A percentile compares a stretch with the other conserved stretches of the same genome.
Evolutionary conservation across 139 green algal genomes (phyloP).

Genomic region (Tetradesmus obliquus): DNA sequence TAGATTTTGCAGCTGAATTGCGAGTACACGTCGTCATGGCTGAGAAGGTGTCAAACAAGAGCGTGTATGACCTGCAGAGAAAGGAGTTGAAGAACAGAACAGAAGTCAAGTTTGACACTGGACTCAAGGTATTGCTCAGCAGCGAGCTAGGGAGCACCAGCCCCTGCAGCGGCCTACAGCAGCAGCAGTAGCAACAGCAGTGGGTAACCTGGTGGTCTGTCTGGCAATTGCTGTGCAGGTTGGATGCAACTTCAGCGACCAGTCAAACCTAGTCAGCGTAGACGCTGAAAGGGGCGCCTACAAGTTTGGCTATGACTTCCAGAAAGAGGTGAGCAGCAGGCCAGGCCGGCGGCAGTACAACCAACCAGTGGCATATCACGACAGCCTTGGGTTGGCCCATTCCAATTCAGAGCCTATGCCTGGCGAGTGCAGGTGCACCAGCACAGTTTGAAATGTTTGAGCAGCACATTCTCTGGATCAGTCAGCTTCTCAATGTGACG

Average conservation of each 20-base stretch:
- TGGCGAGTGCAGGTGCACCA: too few relatives aligned
- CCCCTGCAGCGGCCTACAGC: not conserved
- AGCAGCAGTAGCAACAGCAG: not conserved
- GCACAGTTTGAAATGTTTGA: not conserved
- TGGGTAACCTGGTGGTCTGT: not conserved
- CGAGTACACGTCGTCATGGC: not conserved
- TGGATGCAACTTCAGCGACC: slow-evolving; percentile 42
- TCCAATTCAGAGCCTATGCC: too few relatives aligned
- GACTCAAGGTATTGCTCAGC: slow-evolving; percentile 22
- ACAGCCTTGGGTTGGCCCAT: not conserved
- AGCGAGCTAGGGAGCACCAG: not conserved
- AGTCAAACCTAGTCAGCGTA: slow-evolving; percentile 26
- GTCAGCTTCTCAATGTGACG: too few relatives aligned
- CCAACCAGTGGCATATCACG: not conserved
- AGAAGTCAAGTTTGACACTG: slow-evolving; percentile 43
- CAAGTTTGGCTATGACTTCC: slow-evolving; percentile 45
- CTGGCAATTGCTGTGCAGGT: slow-evolving; percentile 2
- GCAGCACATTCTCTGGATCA: not conserved
- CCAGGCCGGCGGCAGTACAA: not conserved
- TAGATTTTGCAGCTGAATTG: not conserved
- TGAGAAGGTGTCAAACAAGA: slow-evolving; percentile 44
- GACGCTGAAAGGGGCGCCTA: slow-evolving; percentile 35
- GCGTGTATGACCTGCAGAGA: slow-evolving; percentile 40
- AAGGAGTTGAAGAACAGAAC: slow-evolving; percentile 45
- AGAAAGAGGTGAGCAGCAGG: slow-evolving; percentile 28